These are phyloP conservation scores for Neurospora sp. DNA, from an alignment of 495 filamentous ascomycete genomes.

Conservation along the genomic window DNA sequence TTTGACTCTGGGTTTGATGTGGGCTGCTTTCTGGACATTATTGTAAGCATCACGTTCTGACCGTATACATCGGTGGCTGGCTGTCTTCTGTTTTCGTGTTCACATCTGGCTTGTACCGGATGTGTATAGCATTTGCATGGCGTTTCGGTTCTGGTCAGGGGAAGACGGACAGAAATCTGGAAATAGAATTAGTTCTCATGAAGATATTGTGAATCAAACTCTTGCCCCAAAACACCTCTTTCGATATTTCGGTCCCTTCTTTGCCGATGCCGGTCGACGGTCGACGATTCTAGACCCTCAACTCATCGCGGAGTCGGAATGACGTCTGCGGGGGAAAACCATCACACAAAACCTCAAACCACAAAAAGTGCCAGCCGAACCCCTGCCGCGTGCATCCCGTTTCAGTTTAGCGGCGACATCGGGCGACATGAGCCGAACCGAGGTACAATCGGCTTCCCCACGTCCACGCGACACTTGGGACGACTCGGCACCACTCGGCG, in stretches of 20 bases:
- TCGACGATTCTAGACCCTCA: neutral
- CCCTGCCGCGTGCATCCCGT: neutral
- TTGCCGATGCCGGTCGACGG: neutral
- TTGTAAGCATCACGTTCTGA: neutral
- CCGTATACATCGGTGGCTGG: neutral
- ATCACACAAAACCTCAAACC: slow-evolving; percentile 3
- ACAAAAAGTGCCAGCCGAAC: neutral
- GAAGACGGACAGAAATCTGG: neutral
- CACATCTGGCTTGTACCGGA: neutral
- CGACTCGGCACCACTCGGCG: slow-evolving; percentile 7
- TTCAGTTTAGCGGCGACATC: neutral
- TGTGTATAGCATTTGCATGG: neutral
- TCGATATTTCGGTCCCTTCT: neutral
- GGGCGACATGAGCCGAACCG: slow-evolving; percentile 6
- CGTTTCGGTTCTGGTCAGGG: neutral
- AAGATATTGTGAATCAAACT: neutral
- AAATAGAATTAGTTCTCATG: neutral
- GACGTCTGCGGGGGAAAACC: slow-evolving; percentile 7
- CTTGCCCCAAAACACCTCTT: neutral
- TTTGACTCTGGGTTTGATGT: slow-evolving; percentile 6
- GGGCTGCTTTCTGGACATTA: slow-evolving; percentile 3
- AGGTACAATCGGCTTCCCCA: slow-evolving; percentile 9
- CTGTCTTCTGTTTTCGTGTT: neutral
- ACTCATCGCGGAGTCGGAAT: neutral
- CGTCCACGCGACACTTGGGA: slow-evolving; percentile 2